Base-by-base conservation (phyloP, 129 eudicot species). In the Dittrichia graveolens region DNA sequence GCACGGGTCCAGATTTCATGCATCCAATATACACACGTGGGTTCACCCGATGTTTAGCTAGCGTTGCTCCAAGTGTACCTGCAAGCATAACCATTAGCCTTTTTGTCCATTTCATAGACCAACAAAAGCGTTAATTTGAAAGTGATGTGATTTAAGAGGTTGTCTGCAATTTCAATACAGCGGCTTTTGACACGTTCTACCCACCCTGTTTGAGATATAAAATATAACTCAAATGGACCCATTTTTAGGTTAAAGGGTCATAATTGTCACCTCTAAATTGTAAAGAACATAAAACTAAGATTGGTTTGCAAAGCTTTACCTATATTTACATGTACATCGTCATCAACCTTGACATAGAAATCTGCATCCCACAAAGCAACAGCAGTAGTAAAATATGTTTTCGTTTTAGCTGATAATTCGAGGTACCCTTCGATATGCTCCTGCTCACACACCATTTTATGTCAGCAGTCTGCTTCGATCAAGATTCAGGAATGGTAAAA, bases 1-100 rank as follows among this genome's bases (percentile, higher is more conserved):
- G 94, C 61, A 92, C 96, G 3, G 98, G 98, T 19, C 98, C 98
- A 9, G 96, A 92, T 75, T 92, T 92, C 98, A 92, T 92, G 86
- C 98, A 92, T 35, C 98, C 98, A 11, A 92, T 86, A 63, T 92
- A 92, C 70, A 92, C 96, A 16, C 88, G 83, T 31, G 94, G 87
- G 48, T 85, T 89, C 42, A 69, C 68, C 10, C 88, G 85, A 74
- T 86, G 94, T 72, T 87, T 85, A 34, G 93, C 88, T 69, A 92
- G 78, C 1, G 94, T 92, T 67, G 90, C 81, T 56, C 94, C 98
- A n/a, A 92, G 85, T 13, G 98, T 85, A 65, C 85, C 98, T 92
- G 85, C 83, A 79, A 53, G 54, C 35, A 38, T 41, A 10, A 54
- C 49, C 53, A 13, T 39, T 4, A 74, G 59, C 13, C 2, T 4